A percentile compares a stretch with the other conserved stretches of the same genome.
Evolutionary conservation across 2,329 filamentous ascomycete genomes (phyloP).

Genomic region (Alternaria arbusti): DNA sequence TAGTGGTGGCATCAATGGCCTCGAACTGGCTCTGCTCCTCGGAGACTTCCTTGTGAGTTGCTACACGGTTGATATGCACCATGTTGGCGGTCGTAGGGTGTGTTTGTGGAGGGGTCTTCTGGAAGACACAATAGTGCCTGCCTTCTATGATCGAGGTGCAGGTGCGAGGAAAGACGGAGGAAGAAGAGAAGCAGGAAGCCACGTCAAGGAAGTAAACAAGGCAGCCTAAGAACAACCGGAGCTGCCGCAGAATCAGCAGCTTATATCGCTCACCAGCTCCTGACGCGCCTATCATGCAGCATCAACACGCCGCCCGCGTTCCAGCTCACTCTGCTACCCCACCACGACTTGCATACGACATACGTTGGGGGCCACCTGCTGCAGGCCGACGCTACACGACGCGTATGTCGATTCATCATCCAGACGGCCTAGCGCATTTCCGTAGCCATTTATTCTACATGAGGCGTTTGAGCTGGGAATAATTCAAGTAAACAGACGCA

Average conservation of each 20-base stretch:
- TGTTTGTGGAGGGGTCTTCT: not conserved
- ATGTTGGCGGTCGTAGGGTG: constrained; percentile 39
- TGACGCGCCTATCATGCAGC: not conserved
- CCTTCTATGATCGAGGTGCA: not conserved
- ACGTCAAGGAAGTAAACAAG: not conserved
- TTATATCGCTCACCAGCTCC: constrained; percentile 14
- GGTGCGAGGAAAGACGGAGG: not conserved
- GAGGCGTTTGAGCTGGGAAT: not conserved
- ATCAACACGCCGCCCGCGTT: not conserved
- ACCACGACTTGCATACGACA: constrained; percentile 15
- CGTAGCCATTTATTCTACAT: not conserved
- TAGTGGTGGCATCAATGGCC: constrained; percentile 19
- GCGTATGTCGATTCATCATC: constrained; percentile 1
- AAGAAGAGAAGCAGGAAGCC: not conserved
- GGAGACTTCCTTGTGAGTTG: constrained; percentile 50
- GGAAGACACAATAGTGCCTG: not conserved
- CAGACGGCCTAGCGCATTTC: not conserved
- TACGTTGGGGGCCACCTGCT: not conserved
- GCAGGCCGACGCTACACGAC: constrained; percentile 8
- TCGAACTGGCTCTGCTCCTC: constrained; percentile 29
- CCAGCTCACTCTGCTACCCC: constrained; percentile 18
- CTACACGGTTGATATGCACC: constrained; percentile 58
- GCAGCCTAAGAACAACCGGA: not conserved
- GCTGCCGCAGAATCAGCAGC: not conserved
- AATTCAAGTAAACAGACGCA: not conserved